phyloP scores from a whole-genome alignment of 2,329 filamentous ascomycete species.

The Gyromitra esculenta region DNA sequence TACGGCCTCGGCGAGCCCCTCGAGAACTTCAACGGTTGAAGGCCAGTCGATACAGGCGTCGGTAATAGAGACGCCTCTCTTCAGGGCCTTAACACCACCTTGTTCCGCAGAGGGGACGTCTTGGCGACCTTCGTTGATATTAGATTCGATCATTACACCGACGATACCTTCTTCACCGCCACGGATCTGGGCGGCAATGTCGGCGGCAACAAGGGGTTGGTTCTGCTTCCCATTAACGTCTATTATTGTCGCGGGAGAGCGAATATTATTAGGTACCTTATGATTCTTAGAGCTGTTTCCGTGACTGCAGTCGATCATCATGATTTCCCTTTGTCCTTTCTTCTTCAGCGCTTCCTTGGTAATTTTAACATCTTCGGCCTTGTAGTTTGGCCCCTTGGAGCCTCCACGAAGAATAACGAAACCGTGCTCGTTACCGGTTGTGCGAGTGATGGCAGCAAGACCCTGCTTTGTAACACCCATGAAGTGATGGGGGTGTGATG shows the following conservation, averaged over 20 bases:
- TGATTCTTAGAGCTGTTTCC: conserved; percentile 96
- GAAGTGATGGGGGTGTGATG: conserved; percentile 93
- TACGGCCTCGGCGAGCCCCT: conserved; percentile 80
- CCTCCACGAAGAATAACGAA: conserved; percentile 95
- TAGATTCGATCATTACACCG: conserved; percentile 98
- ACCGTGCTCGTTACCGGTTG: conserved; percentile 93
- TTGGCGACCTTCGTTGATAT: conserved; percentile 93
- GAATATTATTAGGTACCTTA: conserved; percentile 62
- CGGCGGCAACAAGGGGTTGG: conserved; percentile 89
- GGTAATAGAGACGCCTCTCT: conserved; percentile 96
- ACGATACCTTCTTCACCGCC: conserved; percentile 87
- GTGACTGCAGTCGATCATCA: conserved; percentile 99
- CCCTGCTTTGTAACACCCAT: conserved; percentile 96
- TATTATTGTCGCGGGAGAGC: too few species aligned
- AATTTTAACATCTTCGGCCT: conserved; percentile 81
- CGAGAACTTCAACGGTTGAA: conserved; percentile 82
- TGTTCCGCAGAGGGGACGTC: conserved; percentile 75
- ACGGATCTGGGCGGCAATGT: conserved; percentile 83
- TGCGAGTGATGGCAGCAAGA: conserved; percentile 92
- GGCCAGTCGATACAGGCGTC: conserved; percentile 97
- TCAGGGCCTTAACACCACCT: conserved; percentile 83
- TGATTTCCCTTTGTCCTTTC: conserved; percentile 75
- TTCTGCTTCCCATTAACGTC: conserved; percentile 64
- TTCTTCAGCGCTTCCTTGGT: conserved; percentile 81
- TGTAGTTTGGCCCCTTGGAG: conserved; percentile 93